phyloP scores from a whole-genome alignment of 2,329 filamentous ascomycete species.

The Tolypocladium cylindrosporum region DNA sequence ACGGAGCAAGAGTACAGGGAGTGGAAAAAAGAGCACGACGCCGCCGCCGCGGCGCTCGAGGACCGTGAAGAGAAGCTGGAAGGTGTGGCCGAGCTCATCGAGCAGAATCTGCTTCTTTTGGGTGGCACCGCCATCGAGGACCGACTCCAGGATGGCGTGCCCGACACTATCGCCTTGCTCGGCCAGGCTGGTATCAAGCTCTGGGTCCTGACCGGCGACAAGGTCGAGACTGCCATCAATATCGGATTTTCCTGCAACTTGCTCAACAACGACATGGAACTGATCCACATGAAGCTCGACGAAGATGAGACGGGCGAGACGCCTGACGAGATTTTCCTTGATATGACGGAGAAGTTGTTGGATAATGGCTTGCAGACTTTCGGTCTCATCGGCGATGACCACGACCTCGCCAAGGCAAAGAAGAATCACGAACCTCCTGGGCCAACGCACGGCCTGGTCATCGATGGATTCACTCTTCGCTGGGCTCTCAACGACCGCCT shows the following conservation, averaged over 20 bases:
- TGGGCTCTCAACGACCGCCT: conserved; percentile 73
- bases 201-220: conserved; percentile 97
- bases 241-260: conserved; percentile 99
- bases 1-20: conserved; percentile 70
- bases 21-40: conserved; percentile 82
- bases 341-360: conserved; percentile 57
- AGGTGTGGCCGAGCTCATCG: conserved; percentile 78
- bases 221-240: conserved; percentile 98
- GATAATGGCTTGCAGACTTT: conserved; percentile 66
- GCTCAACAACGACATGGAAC: conserved; percentile 94
- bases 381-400: conserved; percentile 71
- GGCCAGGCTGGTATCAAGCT: conserved; percentile 94
- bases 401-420: conserved; percentile 70
- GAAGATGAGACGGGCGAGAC: conserved; percentile 53
- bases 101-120: conserved; percentile 77
- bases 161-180: conserved; percentile 86
- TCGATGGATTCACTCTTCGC: conserved; percentile 89
- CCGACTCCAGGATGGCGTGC: conserved; percentile 90
- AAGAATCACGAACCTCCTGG: conserved; percentile 78
- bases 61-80: conserved; percentile 92
- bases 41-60: conserved; percentile 72
- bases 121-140: conserved; percentile 97
- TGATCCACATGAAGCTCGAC: conserved; percentile 79
- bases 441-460: conserved; percentile 83
- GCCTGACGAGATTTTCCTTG: conserved; percentile 38